These are phyloP conservation scores for Mimosa bimucronata DNA, from an alignment of 306 rosid species.

Conservation along the genomic window DNA sequence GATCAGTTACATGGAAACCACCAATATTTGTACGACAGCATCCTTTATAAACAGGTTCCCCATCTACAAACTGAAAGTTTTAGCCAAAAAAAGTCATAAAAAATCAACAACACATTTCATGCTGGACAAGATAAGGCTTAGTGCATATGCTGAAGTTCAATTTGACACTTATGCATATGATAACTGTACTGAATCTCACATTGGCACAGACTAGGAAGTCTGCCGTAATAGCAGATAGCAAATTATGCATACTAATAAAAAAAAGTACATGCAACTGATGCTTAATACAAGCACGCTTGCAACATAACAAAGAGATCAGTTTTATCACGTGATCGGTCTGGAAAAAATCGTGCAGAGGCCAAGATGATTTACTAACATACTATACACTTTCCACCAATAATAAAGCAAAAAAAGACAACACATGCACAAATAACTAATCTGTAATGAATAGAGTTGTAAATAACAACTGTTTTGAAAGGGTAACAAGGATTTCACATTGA, in stretches of 20 bases:
- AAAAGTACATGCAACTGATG: not conserved
- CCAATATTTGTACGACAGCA: conserved; percentile 91
- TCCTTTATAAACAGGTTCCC: conserved; percentile 89
- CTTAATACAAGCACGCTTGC: not conserved
- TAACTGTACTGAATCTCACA: conserved; percentile 13
- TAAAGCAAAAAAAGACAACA: not conserved
- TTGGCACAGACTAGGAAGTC: conserved; percentile 6
- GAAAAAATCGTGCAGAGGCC: not conserved
- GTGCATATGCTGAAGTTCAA: not conserved
- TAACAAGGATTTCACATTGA: conserved; percentile 1
- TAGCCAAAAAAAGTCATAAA: not conserved
- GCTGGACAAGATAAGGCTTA: not conserved
- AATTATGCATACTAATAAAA: not conserved
- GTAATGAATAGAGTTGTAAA: not conserved
- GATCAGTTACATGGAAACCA: conserved; percentile 89
- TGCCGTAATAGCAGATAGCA: conserved; percentile 5
- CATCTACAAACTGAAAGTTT: conserved; percentile 73
- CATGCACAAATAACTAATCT: not conserved
- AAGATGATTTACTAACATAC: not conserved
- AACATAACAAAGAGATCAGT: conserved; percentile 4
- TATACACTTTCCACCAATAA: not conserved
- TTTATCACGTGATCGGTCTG: not conserved
- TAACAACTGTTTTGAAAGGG: conserved; percentile 12
- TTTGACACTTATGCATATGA: not conserved
- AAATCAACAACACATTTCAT: conserved; percentile 15